A percentile compares a stretch with the other conserved stretches of the same genome.
phyloP scores from a whole-genome alignment of 176 grass and related monocot genomes.

The Rhynchospora breviuscula region DNA sequence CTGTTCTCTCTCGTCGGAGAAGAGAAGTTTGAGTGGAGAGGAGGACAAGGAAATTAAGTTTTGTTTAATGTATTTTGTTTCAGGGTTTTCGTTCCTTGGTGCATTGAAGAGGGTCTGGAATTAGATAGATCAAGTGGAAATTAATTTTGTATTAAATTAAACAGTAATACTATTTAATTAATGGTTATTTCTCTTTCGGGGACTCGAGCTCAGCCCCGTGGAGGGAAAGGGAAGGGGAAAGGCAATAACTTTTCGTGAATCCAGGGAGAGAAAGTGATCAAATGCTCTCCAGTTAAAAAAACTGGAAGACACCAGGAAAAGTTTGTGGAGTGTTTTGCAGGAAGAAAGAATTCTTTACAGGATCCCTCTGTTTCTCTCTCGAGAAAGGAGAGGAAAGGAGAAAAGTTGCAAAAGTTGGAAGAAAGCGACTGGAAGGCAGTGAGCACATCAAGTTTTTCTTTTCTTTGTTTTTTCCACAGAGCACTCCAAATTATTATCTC shows the following conservation, averaged over 20 bases:
- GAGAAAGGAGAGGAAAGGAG: not conserved
- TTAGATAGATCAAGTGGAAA: conserved; percentile 15
- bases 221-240: conserved; percentile 17
- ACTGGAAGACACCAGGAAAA: not conserved
- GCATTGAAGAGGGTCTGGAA: not conserved
- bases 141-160: not conserved
- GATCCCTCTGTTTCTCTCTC: not conserved
- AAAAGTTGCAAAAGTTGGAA: not conserved
- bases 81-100: conserved; percentile 4
- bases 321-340: not conserved
- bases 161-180: not conserved
- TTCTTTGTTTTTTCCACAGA: not conserved
- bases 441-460: not conserved
- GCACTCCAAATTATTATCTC: not conserved
- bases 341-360: not conserved
- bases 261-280: not conserved
- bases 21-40: not conserved
- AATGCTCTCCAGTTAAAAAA: not conserved
- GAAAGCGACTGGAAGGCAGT: conserved; percentile 15
- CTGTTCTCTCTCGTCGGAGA: not conserved
- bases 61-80: not conserved
- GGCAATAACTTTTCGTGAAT: conserved; percentile 24
- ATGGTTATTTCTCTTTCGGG: conserved; percentile 4
- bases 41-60: not conserved
- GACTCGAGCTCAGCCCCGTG: not conserved